phyloP scores from a whole-genome alignment of 257 asterid genomes.

The Linaria vulgaris region DNA sequence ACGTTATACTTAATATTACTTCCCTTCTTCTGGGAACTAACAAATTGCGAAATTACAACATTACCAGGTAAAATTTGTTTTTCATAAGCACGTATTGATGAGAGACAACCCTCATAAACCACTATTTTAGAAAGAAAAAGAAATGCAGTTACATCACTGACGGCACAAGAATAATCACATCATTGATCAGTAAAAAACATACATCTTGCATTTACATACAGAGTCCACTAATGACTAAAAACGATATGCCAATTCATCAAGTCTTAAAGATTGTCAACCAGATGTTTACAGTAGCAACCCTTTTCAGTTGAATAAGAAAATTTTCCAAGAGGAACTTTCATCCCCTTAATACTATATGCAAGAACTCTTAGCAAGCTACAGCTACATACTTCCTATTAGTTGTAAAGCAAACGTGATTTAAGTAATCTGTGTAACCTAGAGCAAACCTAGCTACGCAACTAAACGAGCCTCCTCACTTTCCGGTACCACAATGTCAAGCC shows the following conservation, averaged over 20 bases:
- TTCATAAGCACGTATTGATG: neutral
- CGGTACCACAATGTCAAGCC: conserved; percentile 83
- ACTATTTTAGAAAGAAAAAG: too few species aligned
- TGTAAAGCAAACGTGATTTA: neutral
- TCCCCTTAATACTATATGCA: neutral
- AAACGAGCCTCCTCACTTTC: conserved; percentile 63
- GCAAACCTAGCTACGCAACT: conserved; percentile 46
- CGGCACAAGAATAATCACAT: neutral
- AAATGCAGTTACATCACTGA: too few species aligned
- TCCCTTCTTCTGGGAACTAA: neutral
- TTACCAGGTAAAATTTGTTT: neutral
- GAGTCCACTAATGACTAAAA: conserved; percentile 1
- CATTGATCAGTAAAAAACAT: neutral
- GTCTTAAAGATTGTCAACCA: neutral
- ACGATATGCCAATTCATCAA: neutral
- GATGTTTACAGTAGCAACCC: neutral
- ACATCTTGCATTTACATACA: conserved; percentile 2
- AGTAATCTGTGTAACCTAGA: conserved; percentile 4
- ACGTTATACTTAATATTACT: neutral
- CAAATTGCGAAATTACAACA: neutral
- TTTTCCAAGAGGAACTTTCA: neutral
- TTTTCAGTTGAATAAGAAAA: neutral
- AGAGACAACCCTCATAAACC: neutral
- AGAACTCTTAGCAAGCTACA: conserved; percentile 6
- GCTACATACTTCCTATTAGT: neutral